Base-by-base conservation (phyloP, 2,329 filamentous ascomycete species). In the Zopfia rhizophila region DNA sequence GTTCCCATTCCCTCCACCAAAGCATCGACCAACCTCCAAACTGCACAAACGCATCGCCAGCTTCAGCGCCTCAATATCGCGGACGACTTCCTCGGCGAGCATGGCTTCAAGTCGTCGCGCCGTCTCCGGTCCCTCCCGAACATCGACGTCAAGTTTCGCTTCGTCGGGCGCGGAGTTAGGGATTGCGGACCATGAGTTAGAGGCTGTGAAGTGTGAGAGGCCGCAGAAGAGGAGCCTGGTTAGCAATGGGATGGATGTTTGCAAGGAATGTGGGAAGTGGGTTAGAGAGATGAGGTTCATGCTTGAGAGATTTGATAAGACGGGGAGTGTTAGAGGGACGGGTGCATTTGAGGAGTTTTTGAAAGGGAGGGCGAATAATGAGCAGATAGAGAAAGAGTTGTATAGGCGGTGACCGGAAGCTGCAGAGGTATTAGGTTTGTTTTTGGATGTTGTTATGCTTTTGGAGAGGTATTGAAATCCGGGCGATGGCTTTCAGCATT, bases 211-310 rank as follows among this genome's bases (percentile, higher is more conserved):
- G 12, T 69, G 66, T 28, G 41, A 42, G 6, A 41, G 40, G 4
- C 48, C 58, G 8, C 53, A 35, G 7, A 54, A 53, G 45, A 49
- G 58, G 29, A 62, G 57, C 8, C 43, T 58, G 13, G 60, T 65
- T 11, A 66, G 53, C 29, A 48, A 53, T 2, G 48, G 56, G 4
- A 62, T 63, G 50, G 14, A 56, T 3, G 64, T 70, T 2, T 70
- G 67, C 28, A 61, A 64, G 30, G 52, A 52, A 17, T 70, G 67
- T 27, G 51, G 46, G 40, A 47, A 48, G 40, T 60, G 60, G 53
- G 53, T 70, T 4, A 48, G 49, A 19, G 51, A 63, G 13, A 69
- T 70, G 65, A 53, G 62, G 35, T 55, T 38, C 29, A 66, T 70
- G 65, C 39, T 70, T 24, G 53, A 47, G 13, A 38, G 58, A 21